Percentiles rank a stretch among this genome's conserved stretches.
Evolutionary conservation across 441 rosid species (phyloP).

Genomic region (Brassica balearica): DNA sequence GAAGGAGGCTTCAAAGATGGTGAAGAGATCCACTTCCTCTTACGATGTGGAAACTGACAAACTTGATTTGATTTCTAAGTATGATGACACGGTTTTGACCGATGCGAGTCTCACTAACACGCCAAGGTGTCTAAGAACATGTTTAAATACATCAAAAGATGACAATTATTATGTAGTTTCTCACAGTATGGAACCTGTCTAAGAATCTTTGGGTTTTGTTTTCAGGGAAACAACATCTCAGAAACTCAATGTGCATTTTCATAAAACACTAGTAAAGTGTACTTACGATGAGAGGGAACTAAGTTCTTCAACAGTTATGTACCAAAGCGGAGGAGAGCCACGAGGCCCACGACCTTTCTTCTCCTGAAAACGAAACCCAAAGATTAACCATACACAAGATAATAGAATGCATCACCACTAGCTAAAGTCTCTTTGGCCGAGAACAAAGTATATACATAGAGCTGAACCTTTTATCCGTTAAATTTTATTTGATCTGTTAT

Average conservation of each 20-base stretch:
- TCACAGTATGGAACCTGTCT: too few relatives aligned
- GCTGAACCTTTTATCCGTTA: too few relatives aligned
- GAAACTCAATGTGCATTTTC: neutral
- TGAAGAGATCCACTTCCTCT: too few relatives aligned
- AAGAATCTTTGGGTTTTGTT: too few relatives aligned
- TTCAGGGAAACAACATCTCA: slow-evolving; percentile 8
- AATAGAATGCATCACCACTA: neutral
- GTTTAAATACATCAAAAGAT: slow-evolving; percentile 24
- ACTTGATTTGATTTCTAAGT: slow-evolving; percentile 40
- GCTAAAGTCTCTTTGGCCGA: too few relatives aligned
- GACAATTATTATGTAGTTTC: neutral
- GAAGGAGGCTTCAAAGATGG: neutral
- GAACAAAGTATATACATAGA: too few relatives aligned
- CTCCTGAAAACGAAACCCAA: slow-evolving; percentile 56
- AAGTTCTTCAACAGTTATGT: slow-evolving; percentile 69
- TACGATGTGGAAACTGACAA: neutral
- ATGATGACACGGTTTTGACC: slow-evolving; percentile 75
- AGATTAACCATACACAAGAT: neutral
- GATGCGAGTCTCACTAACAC: slow-evolving; percentile 77
- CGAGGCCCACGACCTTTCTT: slow-evolving; percentile 65
- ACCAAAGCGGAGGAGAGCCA: slow-evolving; percentile 70
- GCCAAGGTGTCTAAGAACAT: slow-evolving; percentile 97
- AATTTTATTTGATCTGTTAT: too few relatives aligned
- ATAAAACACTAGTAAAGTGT: neutral
- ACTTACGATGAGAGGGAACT: slow-evolving; percentile 78